Conservation (phyloP, 345 rosid genomes). For the Ceriops tagal region DNA sequence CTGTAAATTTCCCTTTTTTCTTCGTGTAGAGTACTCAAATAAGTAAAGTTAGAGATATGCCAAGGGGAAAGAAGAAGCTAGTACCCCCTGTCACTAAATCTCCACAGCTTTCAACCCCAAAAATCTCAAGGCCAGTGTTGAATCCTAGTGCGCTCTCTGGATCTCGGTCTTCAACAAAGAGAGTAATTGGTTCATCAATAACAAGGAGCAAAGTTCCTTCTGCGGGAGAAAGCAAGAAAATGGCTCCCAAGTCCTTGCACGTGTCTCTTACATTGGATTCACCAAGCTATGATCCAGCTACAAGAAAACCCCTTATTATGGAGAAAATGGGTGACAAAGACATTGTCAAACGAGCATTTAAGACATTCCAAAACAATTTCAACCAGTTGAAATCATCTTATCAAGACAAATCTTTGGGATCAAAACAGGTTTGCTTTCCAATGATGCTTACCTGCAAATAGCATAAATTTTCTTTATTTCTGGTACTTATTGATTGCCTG, state of each 20-base stretch:
- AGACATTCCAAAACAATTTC: constrained; percentile 62
- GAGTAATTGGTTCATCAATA: constrained; percentile 27
- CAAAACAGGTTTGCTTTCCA: constrained; percentile 48
- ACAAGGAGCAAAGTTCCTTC: constrained; percentile 36
- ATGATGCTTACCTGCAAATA: constrained; percentile 3
- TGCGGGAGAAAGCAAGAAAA: constrained; percentile 44
- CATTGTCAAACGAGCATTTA: constrained; percentile 78
- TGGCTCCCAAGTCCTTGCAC: constrained; percentile 69
- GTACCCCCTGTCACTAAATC: constrained; percentile 34
- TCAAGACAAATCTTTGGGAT: constrained; percentile 37
- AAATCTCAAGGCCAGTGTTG: constrained; percentile 48
- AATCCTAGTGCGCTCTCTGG: constrained; percentile 32
- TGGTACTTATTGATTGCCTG: not conserved
- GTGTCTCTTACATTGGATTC: constrained; percentile 56
- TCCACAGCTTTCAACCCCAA: constrained; percentile 46
- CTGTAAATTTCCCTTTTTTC: constrained; percentile 10
- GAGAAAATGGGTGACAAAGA: constrained; percentile 98
- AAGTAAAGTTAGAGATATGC: constrained; percentile 27
- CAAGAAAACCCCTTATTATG: constrained; percentile 70
- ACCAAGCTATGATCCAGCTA: constrained; percentile 34
- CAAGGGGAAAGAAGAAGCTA: constrained; percentile 34
- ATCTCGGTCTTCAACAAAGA: constrained; percentile 37
- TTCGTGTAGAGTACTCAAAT: constrained; percentile 38
- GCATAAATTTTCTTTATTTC: constrained; percentile 1
- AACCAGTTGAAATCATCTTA: constrained; percentile 41